These are phyloP conservation scores for Lactarius hatsudake DNA, from an alignment of 768 basidiomycete genomes.

Conservation along the genomic window DNA sequence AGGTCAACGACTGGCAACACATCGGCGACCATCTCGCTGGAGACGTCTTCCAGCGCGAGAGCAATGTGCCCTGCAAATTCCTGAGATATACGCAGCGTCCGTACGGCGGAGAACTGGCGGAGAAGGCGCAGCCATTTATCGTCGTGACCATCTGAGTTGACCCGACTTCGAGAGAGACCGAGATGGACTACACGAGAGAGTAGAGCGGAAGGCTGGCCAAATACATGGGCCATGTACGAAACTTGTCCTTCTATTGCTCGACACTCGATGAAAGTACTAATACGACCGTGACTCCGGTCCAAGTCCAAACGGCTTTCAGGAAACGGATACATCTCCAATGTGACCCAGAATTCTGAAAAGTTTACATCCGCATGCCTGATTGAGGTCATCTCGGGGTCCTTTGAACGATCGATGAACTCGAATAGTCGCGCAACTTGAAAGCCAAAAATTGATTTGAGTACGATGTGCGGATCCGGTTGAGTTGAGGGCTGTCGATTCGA, in stretches of 20 bases:
- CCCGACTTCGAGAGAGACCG: too few species aligned
- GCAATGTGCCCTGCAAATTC: neutral
- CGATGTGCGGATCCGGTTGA: neutral
- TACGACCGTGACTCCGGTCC: neutral
- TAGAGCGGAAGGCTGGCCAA: too few species aligned
- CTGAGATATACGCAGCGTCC: neutral
- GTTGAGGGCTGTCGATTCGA: neutral
- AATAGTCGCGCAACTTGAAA: neutral
- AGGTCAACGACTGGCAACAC: neutral
- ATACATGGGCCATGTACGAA: too few species aligned
- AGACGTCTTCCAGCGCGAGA: neutral
- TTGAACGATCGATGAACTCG: neutral
- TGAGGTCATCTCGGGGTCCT: neutral
- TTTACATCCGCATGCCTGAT: neutral
- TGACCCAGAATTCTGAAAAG: neutral
- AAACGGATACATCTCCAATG: neutral
- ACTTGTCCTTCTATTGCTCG: too few species aligned
- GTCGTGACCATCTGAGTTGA: too few species aligned
- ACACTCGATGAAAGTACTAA: neutral
- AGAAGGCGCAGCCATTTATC: neutral
- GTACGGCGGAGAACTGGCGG: neutral
- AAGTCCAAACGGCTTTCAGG: neutral
- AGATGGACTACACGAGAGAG: too few species aligned
- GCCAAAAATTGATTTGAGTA: neutral
- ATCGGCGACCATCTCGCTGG: neutral